These are phyloP conservation scores for Heracleum sosnowskyi DNA, from an alignment of 129 eudicot genomes.

Conservation along the genomic window DNA sequence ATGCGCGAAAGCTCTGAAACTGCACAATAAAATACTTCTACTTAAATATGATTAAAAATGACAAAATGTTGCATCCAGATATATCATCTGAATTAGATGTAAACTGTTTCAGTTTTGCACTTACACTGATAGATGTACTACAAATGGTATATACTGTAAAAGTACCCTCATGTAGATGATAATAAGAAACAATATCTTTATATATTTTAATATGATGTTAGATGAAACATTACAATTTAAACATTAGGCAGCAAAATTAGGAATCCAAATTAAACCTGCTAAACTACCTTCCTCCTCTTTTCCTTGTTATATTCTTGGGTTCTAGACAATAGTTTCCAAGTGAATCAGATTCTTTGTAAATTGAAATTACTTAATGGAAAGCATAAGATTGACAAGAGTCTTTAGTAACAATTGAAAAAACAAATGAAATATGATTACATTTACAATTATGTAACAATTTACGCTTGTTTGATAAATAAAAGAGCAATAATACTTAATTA, in stretches of 20 bases:
- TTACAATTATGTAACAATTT: not conserved
- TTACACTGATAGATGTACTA: not conserved
- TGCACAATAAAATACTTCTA: slow-evolving; percentile 7
- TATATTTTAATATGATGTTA: not conserved
- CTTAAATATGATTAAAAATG: not conserved
- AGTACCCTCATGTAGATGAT: not conserved
- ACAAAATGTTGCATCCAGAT: not conserved
- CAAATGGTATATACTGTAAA: not conserved
- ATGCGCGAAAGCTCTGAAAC: slow-evolving; percentile 25
- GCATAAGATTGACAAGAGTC: not conserved
- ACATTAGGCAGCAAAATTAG: not conserved
- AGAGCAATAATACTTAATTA: not conserved
- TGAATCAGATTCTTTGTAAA: not conserved
- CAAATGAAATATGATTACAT: not conserved
- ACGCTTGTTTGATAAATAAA: not conserved
- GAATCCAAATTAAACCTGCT: not conserved
- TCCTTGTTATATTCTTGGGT: not conserved
- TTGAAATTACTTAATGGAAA: not conserved
- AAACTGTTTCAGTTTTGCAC: not conserved
- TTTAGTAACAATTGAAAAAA: not conserved
- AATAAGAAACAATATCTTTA: not conserved
- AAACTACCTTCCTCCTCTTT: not conserved
- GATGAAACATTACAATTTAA: not conserved
- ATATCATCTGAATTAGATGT: not conserved
- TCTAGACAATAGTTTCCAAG: not conserved